Base-by-base conservation (phyloP, 352 stramenopile species). In the Phytophthora nicotianae region DNA sequence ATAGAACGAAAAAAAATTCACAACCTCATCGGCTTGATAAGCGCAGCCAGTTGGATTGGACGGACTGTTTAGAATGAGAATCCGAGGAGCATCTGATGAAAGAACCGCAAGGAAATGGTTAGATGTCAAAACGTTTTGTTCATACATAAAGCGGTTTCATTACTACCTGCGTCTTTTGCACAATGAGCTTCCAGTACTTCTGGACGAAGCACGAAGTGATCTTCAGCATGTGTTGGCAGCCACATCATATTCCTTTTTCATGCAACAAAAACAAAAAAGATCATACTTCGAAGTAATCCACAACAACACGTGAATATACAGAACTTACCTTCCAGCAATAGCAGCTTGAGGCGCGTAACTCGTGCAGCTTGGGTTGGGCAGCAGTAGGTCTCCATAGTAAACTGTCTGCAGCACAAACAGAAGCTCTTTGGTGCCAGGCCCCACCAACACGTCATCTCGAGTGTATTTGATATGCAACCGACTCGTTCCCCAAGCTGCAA, bases 351-450 rank as follows among this genome's bases (percentile, higher is more conserved):
- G 88, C 4, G 84, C 84, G 62, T 94, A 96, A 57, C 84, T 95
- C 17, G 85, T 94, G 52, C 88, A 96, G 50, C 84, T 94, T 14
- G 88, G 86, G 46, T 92, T 95, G 7, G 86, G 88, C 26, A 96
- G 72, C 50, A 96, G 45, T 11, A 96, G 40, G 40, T 96, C 88
- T 37, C 86, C 88, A 64, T 96, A 95, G 48, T 95, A 95, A 27
- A 95, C 86, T 0, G 83, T 95, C 63, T 96, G 88, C 19, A 96
- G 70, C n/a, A 96, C 84, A 46, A 94, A 96, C 4, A 96, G 63
- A 10, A 96, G 69, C 58, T 96, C 88, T 53, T 96, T 96, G 0
- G 86, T 95, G n/a, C 88, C 88, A n/a, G 88, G 88, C 5, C 88
- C 88, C 3, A 96, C 80, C 23, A 96, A 75, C 17, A 96, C 83